Evolutionary conservation across 2,329 filamentous ascomycete species (phyloP).

Genomic region (Endocalyx cinctus): DNA sequence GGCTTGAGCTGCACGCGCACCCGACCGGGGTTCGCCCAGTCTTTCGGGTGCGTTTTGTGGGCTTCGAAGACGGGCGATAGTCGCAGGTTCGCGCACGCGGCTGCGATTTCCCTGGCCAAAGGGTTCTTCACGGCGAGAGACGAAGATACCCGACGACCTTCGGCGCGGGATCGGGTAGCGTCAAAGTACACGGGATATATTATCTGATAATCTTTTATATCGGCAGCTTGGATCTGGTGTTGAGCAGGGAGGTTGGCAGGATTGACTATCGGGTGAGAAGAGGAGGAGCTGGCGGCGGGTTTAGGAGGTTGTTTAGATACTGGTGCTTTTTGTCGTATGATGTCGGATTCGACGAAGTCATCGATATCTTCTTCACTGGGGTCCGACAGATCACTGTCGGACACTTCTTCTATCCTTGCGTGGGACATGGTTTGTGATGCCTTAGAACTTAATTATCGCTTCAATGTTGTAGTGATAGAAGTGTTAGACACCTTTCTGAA

Average conservation of each 20-base stretch:
- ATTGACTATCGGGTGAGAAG: constrained; percentile 26
- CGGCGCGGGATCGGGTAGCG: constrained; percentile 63
- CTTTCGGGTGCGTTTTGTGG: constrained; percentile 87
- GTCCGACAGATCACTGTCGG: constrained; percentile 69
- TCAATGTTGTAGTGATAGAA: too few species aligned
- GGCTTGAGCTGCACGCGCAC: constrained; percentile 74
- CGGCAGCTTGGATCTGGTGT: constrained; percentile 41
- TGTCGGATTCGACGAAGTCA: constrained; percentile 55
- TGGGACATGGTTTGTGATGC: too few species aligned
- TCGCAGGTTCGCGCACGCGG: constrained; percentile 71
- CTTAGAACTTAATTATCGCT: too few species aligned
- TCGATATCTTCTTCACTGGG: constrained; percentile 82
- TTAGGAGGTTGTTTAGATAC: constrained; percentile 8
- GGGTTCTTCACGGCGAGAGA: constrained; percentile 76
- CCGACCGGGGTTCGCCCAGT: constrained; percentile 94
- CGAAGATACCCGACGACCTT: constrained; percentile 74
- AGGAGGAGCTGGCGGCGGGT: constrained; percentile 24
- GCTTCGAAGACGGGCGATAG: constrained; percentile 79
- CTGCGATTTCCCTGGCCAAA: constrained; percentile 81
- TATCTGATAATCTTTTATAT: constrained; percentile 76
- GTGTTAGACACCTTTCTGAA: too few species aligned
- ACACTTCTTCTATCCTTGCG: constrained; percentile 88
- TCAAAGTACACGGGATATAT: constrained; percentile 98
- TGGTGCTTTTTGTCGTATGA: constrained; percentile 42
- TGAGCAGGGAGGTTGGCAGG: constrained; percentile 31